Conservation (phyloP, 2,329 filamentous ascomycete species). For the Sclerotiophoma versabilis region DNA sequence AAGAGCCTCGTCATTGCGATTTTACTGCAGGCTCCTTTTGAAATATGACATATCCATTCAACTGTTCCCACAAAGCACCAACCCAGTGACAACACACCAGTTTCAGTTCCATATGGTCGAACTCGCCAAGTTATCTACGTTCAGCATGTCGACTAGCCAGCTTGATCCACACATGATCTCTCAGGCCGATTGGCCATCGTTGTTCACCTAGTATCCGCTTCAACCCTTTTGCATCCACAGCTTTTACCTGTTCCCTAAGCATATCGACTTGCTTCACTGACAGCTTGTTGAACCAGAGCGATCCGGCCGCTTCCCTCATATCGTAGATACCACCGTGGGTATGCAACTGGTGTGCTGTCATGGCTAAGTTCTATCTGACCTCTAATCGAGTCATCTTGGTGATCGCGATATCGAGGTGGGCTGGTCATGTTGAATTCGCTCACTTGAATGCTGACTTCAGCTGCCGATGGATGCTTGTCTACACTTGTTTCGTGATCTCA, state of each 20-base stretch:
- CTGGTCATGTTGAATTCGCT: not conserved
- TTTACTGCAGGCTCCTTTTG: not conserved
- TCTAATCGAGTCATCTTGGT: not conserved
- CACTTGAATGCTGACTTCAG: not conserved
- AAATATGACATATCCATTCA: constrained; percentile 13
- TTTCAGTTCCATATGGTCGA: constrained; percentile 39
- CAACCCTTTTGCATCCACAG: constrained; percentile 29
- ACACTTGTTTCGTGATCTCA: not conserved
- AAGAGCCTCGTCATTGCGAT: too few relatives aligned
- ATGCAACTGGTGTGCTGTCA: not conserved
- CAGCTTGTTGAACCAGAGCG: constrained; percentile 22
- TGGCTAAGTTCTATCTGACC: not conserved
- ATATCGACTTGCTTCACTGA: constrained; percentile 21
- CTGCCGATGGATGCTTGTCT: not conserved
- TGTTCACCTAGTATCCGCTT: constrained; percentile 37
- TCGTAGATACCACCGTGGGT: constrained; percentile 3
- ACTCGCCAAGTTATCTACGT: constrained; percentile 33
- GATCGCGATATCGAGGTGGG: not conserved
- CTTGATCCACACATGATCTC: constrained; percentile 31
- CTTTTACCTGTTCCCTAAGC: constrained; percentile 30
- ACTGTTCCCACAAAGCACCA: constrained; percentile 33
- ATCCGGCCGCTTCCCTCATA: constrained; percentile 31
- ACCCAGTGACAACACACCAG: constrained; percentile 35
- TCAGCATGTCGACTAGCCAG: constrained; percentile 32
- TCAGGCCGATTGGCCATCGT: constrained; percentile 31